Evolutionary conservation across 2,329 filamentous ascomycete species (phyloP), one percentile per base, ranked within the genome.

Genomic region (Aureobasidium uvarum): DNA sequence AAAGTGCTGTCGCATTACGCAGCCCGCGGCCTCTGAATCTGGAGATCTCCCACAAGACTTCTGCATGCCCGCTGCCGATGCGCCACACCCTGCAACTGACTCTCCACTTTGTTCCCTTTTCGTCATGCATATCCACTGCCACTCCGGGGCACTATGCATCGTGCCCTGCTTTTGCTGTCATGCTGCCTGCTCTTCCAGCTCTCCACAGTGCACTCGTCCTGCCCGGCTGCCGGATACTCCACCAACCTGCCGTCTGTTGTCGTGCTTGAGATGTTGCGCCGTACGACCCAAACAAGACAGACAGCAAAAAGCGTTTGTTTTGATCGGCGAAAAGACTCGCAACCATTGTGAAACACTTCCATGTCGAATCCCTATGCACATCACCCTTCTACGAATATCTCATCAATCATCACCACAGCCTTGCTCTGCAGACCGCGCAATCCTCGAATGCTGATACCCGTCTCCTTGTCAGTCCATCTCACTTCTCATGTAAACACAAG

Each of bases 321-420:
- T 45, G 55, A 58, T 58, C 55, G 46, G 39, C 58, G 43, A 6
- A 10, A 60, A 38, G 28, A 50, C 20, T 62, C 59, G 59, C 59
- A 62, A 62, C 20, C 59, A 62, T 51, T 38, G 59, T 62, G 59
- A 62, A 52, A 52, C 59, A 51, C 45, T 20, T 62, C 59, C 59
- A 62, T 50, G 38, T 60, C 43, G 28, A n/a, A 58, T 58, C 55
- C 55, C 55, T 58, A 56, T 56, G 33, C 52, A 56, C 52, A 56
- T 48, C 56, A 60, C 56, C 45, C 56, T 36, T 60, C 31, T 39
- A 2, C 28, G 28, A 11, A 38, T 39, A 6, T 25, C 8, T 39
- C 31, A 48, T 31, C 55, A 36, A 6, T 3, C 31, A 38, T 50
- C 20, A 10, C 13, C 45, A 51, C 33, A 39, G 33, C 36, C 58